phyloP scores from a whole-genome alignment of 306 rosid species.

The Rubus parviflorus region DNA sequence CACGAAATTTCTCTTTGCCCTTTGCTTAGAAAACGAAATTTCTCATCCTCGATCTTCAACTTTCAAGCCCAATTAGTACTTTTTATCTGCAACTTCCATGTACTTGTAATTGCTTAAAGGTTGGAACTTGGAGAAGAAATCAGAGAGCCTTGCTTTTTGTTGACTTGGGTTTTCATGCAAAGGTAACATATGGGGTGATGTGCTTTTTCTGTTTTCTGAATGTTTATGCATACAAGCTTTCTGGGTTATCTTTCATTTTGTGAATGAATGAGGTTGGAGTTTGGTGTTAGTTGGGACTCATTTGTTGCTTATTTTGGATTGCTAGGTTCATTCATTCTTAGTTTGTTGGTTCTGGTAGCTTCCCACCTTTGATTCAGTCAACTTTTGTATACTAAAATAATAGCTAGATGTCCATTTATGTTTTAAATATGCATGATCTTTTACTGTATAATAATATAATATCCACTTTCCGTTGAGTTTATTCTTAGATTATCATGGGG shows the following conservation, averaged over 20 bases:
- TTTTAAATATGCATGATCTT: neutral
- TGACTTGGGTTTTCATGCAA: constrained; percentile 1
- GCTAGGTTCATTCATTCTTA: neutral
- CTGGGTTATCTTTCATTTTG: constrained; percentile 1
- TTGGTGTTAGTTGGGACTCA: neutral
- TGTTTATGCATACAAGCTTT: constrained; percentile 4
- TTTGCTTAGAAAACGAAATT: constrained; percentile 4
- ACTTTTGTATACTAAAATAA: neutral
- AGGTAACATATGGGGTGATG: neutral
- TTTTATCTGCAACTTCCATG: neutral
- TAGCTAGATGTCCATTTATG: neutral
- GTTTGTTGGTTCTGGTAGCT: neutral
- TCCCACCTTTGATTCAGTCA: constrained; percentile 2
- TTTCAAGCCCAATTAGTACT: neutral
- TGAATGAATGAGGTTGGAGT: neutral
- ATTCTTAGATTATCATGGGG: neutral
- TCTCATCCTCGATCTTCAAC: constrained; percentile 5
- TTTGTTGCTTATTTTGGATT: neutral
- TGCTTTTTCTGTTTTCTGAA: neutral
- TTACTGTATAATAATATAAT: neutral
- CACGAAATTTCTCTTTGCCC: constrained; percentile 16
- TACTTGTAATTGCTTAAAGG: constrained; percentile 12
- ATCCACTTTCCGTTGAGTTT: neutral
- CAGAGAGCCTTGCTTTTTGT: neutral
- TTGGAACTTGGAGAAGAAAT: constrained; percentile 1